Conservation (phyloP, 2,329 filamentous ascomycete genomes). For the Aspergillus ruber region DNA sequence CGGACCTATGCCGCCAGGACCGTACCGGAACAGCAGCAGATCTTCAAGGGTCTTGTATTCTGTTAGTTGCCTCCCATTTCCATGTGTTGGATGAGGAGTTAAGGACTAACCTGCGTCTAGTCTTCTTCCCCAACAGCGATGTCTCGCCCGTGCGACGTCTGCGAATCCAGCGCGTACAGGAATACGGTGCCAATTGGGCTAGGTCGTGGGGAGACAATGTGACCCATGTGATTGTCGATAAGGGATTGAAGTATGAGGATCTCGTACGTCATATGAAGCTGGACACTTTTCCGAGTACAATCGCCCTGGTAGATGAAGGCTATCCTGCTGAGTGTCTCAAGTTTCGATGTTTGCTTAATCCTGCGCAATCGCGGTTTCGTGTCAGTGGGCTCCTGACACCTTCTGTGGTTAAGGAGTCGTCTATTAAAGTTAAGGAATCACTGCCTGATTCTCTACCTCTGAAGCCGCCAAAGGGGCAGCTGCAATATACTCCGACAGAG, state of each 20-base stretch:
- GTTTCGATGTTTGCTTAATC: conserved; percentile 53
- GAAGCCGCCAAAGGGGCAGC: conserved; percentile 20
- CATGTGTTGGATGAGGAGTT: background rate
- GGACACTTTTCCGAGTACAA: conserved; percentile 38
- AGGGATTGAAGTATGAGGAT: conserved; percentile 56
- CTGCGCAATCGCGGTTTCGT: conserved; percentile 48
- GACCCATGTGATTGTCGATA: conserved; percentile 77
- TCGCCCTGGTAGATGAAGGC: conserved; percentile 58
- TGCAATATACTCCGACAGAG: conserved; percentile 9
- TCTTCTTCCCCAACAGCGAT: conserved; percentile 77
- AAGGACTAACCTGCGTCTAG: conserved; percentile 20
- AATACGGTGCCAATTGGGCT: conserved; percentile 69
- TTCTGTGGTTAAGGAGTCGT: conserved; percentile 7
- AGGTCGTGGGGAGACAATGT: conserved; percentile 50
- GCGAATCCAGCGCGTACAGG: conserved; percentile 67
- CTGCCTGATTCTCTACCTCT: conserved; percentile 18
- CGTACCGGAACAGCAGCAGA: conserved; percentile 48
- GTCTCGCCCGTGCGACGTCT: conserved; percentile 59
- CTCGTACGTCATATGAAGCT: conserved; percentile 53
- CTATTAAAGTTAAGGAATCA: conserved; percentile 4
- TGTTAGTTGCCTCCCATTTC: conserved; percentile 34
- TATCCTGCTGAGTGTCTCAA: conserved; percentile 65
- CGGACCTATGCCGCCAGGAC: conserved; percentile 36
- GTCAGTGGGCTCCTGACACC: conserved; percentile 15
- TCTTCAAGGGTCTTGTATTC: conserved; percentile 58